Evolutionary conservation across 2,329 filamentous ascomycete species (phyloP).

Genomic region (Aspergillus versicolor): DNA sequence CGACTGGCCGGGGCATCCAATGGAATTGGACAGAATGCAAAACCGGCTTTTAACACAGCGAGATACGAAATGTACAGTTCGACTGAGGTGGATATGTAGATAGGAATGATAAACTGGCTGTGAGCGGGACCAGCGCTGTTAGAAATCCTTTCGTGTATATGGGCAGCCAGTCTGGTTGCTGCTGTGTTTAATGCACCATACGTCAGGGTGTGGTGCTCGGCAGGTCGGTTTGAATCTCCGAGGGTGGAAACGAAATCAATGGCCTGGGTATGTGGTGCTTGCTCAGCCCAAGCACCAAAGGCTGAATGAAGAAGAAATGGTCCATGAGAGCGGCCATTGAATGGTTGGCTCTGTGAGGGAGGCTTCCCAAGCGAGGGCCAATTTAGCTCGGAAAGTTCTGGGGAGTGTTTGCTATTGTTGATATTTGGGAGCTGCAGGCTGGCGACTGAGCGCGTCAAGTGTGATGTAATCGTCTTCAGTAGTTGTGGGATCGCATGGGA

Average conservation of each 20-base stretch:
- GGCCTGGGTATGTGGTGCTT: constrained; percentile 22
- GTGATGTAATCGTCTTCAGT: too few relatives aligned
- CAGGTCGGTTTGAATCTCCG: constrained; percentile 18
- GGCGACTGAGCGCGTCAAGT: too few relatives aligned
- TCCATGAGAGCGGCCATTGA: constrained; percentile 1
- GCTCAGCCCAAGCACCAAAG: constrained; percentile 26
- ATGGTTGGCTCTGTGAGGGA: constrained; percentile 7
- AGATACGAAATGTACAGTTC: constrained; percentile 42
- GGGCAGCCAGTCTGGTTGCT: constrained; percentile 21
- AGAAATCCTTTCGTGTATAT: constrained; percentile 15
- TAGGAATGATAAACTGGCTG: constrained; percentile 23
- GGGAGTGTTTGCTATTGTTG: too few relatives aligned
- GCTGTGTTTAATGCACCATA: constrained; percentile 25
- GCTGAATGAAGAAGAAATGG: constrained; percentile 24
- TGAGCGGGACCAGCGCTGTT: neutral
- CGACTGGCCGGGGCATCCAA: constrained; percentile 34
- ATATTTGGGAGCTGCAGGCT: too few relatives aligned
- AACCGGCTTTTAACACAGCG: constrained; percentile 36
- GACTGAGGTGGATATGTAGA: constrained; percentile 31
- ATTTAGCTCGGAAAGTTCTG: constrained; percentile 13
- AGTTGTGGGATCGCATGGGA: too few relatives aligned
- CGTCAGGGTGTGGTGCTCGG: constrained; percentile 25
- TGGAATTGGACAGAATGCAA: constrained; percentile 39
- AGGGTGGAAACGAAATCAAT: constrained; percentile 24
- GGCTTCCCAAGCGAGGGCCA: constrained; percentile 26